Conservation (phyloP, 768 basidiomycete genomes). For the Mrakia blollopis region DNA sequence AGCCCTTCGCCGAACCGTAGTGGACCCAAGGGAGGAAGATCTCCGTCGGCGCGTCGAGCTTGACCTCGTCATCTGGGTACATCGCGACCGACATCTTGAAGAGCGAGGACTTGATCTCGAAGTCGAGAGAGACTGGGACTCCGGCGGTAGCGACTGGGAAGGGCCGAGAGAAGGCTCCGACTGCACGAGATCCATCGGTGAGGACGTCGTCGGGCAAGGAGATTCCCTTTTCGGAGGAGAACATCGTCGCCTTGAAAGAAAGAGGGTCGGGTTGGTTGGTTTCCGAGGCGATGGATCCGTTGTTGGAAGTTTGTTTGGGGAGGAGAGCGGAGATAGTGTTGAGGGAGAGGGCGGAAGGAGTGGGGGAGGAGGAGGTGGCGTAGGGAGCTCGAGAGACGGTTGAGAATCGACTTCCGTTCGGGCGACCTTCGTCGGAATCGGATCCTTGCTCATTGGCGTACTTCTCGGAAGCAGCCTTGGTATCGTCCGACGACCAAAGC, state of each 20-base stretch:
- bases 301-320: background rate
- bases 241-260: background rate
- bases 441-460: slow-evolving; percentile 1
- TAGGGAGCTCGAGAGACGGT: background rate
- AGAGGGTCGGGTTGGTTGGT: background rate
- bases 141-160: slow-evolving; percentile 76
- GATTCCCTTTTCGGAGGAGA: slow-evolving; percentile 10
- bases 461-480: slow-evolving; percentile 10
- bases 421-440: background rate
- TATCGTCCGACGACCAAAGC: slow-evolving; percentile 75
- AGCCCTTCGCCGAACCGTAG: slow-evolving; percentile 55
- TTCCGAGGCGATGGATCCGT: background rate
- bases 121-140: slow-evolving; percentile 58
- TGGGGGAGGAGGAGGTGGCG: background rate
- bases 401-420: background rate
- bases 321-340: background rate
- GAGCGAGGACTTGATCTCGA: slow-evolving; percentile 64
- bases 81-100: slow-evolving; percentile 70
- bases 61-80: slow-evolving; percentile 52
- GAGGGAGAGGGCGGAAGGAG: slow-evolving; percentile 13
- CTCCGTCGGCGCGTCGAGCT: slow-evolving; percentile 64
- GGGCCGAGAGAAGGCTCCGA: slow-evolving; percentile 77
- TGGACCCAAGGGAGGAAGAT: slow-evolving; percentile 87
- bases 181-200: slow-evolving; percentile 78
- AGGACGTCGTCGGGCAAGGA: slow-evolving; percentile 51